Evolutionary conservation across 331 rosid species (phyloP).

Genomic region (Arachis monticola): DNA sequence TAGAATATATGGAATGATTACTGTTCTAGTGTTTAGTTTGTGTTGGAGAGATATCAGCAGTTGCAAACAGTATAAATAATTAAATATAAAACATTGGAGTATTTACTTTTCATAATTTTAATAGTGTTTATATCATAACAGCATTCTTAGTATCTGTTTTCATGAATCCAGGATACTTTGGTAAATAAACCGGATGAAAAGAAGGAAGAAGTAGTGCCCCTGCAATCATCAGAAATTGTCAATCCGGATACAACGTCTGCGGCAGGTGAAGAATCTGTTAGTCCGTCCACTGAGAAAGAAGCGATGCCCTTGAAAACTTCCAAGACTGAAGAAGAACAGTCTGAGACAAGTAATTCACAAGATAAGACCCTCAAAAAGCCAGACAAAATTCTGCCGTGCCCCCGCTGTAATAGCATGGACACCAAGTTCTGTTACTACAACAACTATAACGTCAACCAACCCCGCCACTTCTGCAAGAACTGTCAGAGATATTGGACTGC

Average conservation of each 20-base stretch:
- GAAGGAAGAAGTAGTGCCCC: conserved; percentile 47
- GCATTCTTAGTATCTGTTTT: conserved; percentile 29
- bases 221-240: conserved; percentile 38
- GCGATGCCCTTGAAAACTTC: conserved; percentile 38
- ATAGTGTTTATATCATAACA: conserved; percentile 20
- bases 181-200: conserved; percentile 49
- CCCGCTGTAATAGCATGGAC: conserved; percentile 91
- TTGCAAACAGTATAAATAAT: neutral
- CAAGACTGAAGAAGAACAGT: conserved; percentile 69
- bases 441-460: conserved; percentile 87
- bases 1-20: neutral
- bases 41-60: neutral
- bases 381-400: conserved; percentile 84
- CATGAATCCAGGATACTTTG: conserved; percentile 53
- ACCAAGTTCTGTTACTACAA: conserved; percentile 95
- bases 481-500: conserved; percentile 98
- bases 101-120: conserved; percentile 6
- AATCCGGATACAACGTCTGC: conserved; percentile 53
- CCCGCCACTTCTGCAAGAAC: conserved; percentile 90
- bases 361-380: conserved; percentile 82
- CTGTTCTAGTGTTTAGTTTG: neutral
- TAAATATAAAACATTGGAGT: neutral
- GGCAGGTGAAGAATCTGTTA: conserved; percentile 50
- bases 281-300: conserved; percentile 53
- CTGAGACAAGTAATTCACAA: conserved; percentile 64